Evolutionary conservation across 768 basidiomycete species (phyloP).

Genomic region (Termitomyces heimii): DNA sequence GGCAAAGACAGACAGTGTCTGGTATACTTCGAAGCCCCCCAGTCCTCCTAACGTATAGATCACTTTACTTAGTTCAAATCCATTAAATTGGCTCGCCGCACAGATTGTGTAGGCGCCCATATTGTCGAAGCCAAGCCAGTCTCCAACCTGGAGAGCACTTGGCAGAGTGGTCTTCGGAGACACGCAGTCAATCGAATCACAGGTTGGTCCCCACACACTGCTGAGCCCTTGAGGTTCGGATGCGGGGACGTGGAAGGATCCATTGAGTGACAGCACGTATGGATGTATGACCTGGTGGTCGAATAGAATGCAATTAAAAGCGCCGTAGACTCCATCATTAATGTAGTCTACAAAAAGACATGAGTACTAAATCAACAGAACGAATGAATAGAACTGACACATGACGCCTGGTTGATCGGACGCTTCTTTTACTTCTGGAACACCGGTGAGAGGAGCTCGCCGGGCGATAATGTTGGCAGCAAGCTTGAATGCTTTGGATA

Average conservation of each 20-base stretch:
- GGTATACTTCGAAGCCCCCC: conserved; percentile 46
- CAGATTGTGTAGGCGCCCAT: conserved; percentile 99
- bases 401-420: conserved; percentile 57
- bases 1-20: conserved; percentile 44
- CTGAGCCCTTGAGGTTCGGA: conserved; percentile 41
- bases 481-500: conserved; percentile 86
- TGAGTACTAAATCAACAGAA: conserved; percentile 3
- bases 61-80: conserved; percentile 77
- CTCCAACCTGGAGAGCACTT: conserved; percentile 73
- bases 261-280: conserved; percentile 64
- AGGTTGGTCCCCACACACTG: conserved; percentile 98
- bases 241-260: conserved; percentile 53
- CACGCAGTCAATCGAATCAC: conserved; percentile 96
- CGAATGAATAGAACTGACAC: conserved; percentile 59
- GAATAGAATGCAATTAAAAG: conserved; percentile 95
- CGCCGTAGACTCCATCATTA: conserved; percentile 98
- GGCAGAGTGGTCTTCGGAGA: conserved; percentile 60
- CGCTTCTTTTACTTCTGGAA: conserved; percentile 21
- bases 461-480: conserved; percentile 93
- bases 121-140: conserved; percentile 96
- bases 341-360: conserved; percentile 73
- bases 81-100: conserved; percentile 94
- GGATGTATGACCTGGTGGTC: conserved; percentile 94
- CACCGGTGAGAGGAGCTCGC: conserved; percentile 48
- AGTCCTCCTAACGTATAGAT: conserved; percentile 68